Percentiles rank a stretch among this genome's conserved stretches.
These are phyloP conservation scores for Aspergillus intermedius DNA, from an alignment of 2,329 filamentous ascomycete species.

Conservation along the genomic window DNA sequence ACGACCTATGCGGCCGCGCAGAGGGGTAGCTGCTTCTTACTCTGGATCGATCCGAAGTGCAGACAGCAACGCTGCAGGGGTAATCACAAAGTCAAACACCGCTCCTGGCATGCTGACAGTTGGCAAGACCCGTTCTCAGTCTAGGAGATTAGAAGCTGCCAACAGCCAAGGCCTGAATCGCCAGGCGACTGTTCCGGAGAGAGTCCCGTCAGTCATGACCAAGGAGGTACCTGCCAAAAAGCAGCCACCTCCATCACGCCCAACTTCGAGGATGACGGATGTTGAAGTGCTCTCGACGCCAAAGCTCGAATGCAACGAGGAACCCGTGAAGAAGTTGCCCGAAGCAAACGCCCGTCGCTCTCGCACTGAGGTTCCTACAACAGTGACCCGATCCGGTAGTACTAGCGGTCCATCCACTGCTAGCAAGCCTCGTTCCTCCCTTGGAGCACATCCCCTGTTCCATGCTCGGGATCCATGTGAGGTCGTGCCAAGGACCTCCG, in stretches of 20 bases:
- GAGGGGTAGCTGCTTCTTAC: slow-evolving; percentile 30
- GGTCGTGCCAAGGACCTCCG: slow-evolving; percentile 32
- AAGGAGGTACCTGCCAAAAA: slow-evolving; percentile 12
- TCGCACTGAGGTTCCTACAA: slow-evolving; percentile 9
- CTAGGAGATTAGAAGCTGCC: slow-evolving; percentile 29
- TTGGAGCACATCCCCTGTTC: slow-evolving; percentile 33
- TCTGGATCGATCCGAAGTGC: slow-evolving; percentile 27
- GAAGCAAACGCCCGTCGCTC: slow-evolving; percentile 5
- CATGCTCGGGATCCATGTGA: slow-evolving; percentile 33
- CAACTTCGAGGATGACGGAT: slow-evolving; percentile 1
- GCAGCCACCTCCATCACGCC: neutral
- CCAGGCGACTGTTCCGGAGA: slow-evolving; percentile 14
- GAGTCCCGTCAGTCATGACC: slow-evolving; percentile 12
- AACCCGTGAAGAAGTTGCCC: neutral
- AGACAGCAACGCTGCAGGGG: slow-evolving; percentile 19
- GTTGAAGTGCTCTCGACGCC: slow-evolving; percentile 7
- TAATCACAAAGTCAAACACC: slow-evolving; percentile 26
- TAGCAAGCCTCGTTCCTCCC: slow-evolving; percentile 27
- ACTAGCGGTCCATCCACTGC: slow-evolving; percentile 18
- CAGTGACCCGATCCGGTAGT: slow-evolving; percentile 19
- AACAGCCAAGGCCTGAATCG: slow-evolving; percentile 14
- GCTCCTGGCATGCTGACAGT: slow-evolving; percentile 28
- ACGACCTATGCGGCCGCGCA: slow-evolving; percentile 31
- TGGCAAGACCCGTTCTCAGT: slow-evolving; percentile 39
- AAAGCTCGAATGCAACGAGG: slow-evolving; percentile 8